Conservation (phyloP, 805 yeast genomes). For the Cyberlindnera mycetangii region DNA sequence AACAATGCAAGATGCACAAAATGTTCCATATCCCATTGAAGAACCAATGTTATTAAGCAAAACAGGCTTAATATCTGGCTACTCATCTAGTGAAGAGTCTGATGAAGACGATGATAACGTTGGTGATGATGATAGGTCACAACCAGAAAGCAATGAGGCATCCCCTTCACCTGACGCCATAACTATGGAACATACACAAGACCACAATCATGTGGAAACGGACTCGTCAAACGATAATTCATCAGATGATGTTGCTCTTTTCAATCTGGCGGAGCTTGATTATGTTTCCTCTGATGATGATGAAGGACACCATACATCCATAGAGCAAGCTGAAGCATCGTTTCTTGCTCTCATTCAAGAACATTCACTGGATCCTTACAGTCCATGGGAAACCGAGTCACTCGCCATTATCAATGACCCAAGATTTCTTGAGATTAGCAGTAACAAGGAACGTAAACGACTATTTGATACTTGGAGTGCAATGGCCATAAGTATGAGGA, state of each 20-base stretch:
- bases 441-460: conserved; percentile 34
- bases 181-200: not conserved
- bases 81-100: conserved; percentile 23
- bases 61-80: conserved; percentile 14
- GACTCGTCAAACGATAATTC: conserved; percentile 6
- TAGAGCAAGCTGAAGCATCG: conserved; percentile 4
- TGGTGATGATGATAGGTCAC: conserved; percentile 6
- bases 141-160: not conserved
- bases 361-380: conserved; percentile 38
- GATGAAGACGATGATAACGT: conserved; percentile 2
- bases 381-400: conserved; percentile 47
- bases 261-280: conserved; percentile 21
- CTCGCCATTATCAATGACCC: conserved; percentile 40
- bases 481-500: conserved; percentile 5
- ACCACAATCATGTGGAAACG: conserved; percentile 1
- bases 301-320: conserved; percentile 1
- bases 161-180: not conserved
- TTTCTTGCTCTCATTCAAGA: conserved; percentile 37
- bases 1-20: not conserved
- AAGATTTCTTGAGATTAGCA: conserved; percentile 34
- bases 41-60: not conserved
- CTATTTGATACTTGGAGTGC: conserved; percentile 47
- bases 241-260: conserved; percentile 25
- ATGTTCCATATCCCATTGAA: not conserved
- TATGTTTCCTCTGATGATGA: conserved; percentile 24